phyloP scores from a whole-genome alignment of 768 basidiomycete genomes.

The Tephrocybe sp. region DNA sequence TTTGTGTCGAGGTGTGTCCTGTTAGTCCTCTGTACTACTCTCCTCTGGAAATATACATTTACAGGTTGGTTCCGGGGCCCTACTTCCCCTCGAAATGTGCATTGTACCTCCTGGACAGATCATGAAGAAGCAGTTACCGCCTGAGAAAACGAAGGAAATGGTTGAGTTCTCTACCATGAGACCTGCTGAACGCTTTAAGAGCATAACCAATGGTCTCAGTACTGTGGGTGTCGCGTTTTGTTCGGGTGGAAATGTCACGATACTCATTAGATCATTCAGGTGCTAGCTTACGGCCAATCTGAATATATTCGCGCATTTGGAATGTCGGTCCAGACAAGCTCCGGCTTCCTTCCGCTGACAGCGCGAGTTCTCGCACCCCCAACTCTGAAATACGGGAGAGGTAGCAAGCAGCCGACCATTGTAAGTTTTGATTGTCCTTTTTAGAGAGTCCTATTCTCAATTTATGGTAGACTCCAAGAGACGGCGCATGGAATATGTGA shows the following conservation, averaged over 20 bases:
- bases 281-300: slow-evolving; percentile 66
- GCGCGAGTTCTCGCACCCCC: slow-evolving; percentile 65
- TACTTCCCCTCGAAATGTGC: slow-evolving; percentile 71
- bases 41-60: too few species aligned
- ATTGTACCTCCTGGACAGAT: slow-evolving; percentile 64
- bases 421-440: slow-evolving; percentile 29
- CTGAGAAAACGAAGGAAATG: slow-evolving; percentile 62
- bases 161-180: slow-evolving; percentile 67
- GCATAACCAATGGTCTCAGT: slow-evolving; percentile 50
- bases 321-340: slow-evolving; percentile 49
- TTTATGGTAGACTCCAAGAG: slow-evolving; percentile 47
- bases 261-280: slow-evolving; percentile 26
- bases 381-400: slow-evolving; percentile 60
- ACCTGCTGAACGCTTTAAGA: slow-evolving; percentile 55
- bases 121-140: slow-evolving; percentile 69
- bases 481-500: slow-evolving; percentile 82
- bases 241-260: background rate
- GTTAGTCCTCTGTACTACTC: background rate
- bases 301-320: slow-evolving; percentile 74
- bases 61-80: slow-evolving; percentile 60
- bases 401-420: slow-evolving; percentile 50
- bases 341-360: slow-evolving; percentile 48
- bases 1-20: slow-evolving; percentile 54
- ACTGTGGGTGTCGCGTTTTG: background rate
- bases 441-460: background rate